phyloP scores from a whole-genome alignment of 805 yeast genomes.

The Cyberlindnera americana region DNA sequence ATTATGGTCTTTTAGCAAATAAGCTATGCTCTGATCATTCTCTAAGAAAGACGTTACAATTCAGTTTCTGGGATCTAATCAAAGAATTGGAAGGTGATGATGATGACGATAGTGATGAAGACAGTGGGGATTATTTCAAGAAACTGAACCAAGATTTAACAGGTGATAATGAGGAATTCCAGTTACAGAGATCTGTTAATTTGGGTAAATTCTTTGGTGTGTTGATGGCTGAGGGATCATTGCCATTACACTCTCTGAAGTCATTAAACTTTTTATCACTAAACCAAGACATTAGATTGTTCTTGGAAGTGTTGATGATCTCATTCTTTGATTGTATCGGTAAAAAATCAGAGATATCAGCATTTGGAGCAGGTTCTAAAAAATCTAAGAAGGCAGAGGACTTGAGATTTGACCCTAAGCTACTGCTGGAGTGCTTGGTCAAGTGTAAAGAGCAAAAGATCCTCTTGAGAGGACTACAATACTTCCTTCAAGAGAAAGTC shows the following conservation, averaged over 20 bases:
- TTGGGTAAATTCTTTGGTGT: slow-evolving; percentile 79
- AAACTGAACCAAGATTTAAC: slow-evolving; percentile 29
- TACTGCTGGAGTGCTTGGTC: slow-evolving; percentile 44
- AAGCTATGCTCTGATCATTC: slow-evolving; percentile 74
- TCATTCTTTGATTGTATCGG: slow-evolving; percentile 63
- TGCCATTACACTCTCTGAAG: slow-evolving; percentile 70
- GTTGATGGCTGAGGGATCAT: slow-evolving; percentile 66
- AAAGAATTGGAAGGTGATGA: slow-evolving; percentile 61
- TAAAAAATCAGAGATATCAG: slow-evolving; percentile 49
- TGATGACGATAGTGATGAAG: slow-evolving; percentile 35
- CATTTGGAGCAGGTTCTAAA: slow-evolving; percentile 28
- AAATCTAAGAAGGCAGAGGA: slow-evolving; percentile 34
- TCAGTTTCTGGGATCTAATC: slow-evolving; percentile 82
- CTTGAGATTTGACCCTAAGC: slow-evolving; percentile 42
- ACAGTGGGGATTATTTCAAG: slow-evolving; percentile 25
- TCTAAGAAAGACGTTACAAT: slow-evolving; percentile 80
- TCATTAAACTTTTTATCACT: slow-evolving; percentile 69
- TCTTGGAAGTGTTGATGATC: slow-evolving; percentile 70
- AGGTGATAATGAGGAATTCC: slow-evolving; percentile 49
- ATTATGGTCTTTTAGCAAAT: slow-evolving; percentile 75
- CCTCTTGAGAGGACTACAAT: slow-evolving; percentile 63
- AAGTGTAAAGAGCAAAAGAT: slow-evolving; percentile 57
- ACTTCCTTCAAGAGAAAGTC: slow-evolving; percentile 49
- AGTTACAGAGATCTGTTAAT: slow-evolving; percentile 59
- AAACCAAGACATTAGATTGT: slow-evolving; percentile 55